Evolutionary conservation across 2,329 filamentous ascomycete species (phyloP), one percentile per base, ranked within the genome.

Genomic region (Atkinsonella hypoxylon): DNA sequence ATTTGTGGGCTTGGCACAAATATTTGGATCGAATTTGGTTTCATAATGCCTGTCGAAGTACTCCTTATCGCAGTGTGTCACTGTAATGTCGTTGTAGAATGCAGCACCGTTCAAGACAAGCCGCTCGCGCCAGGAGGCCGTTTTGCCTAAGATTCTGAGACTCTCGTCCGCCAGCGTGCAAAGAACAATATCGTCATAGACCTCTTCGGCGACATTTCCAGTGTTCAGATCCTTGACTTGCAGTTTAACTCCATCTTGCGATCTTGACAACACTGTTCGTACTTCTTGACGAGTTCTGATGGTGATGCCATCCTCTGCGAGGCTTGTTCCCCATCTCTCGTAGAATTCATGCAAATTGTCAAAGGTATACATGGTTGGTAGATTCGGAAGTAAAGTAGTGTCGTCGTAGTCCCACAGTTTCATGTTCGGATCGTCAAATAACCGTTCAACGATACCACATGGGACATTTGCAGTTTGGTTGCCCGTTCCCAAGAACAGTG

Each of bases 401-500:
- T 69, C 58, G 47, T 81, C 77, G 55, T 79, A 81, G 30, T 77
- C 67, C 78, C 78, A 82, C 9, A 82, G 67, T 53, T 75, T 75
- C 71, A 79, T 77, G 49, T 77, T 77, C 0, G 76, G 76, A 51
- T 78, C 75, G 51, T 78, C 68, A 47, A 79, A 81, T 0, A 83
- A 63, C 4, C 78, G 67, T 59, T 82, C 78, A 4, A 89, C 70
- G 34, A 89, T 81, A 22, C 83, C 82, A 41, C 76, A 78, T 0
- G 84, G 80, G 0, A 89, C 83, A 55, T 87, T 80, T 0, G 83
- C 79, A 0, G 84, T 85, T 58, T 86, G 82, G 56, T 89, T 89
- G 1, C 85, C 83, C 0, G 85, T 88, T 0, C 85, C 85, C 0
- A 89, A 70, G 60, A 89, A 88, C 1, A 89, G 69, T 0, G 85